Percentiles rank a stretch among this genome's conserved stretches.
Evolutionary conservation across 75 land plant species (phyloP).

Genomic region (Cunninghamia lanceolata): DNA sequence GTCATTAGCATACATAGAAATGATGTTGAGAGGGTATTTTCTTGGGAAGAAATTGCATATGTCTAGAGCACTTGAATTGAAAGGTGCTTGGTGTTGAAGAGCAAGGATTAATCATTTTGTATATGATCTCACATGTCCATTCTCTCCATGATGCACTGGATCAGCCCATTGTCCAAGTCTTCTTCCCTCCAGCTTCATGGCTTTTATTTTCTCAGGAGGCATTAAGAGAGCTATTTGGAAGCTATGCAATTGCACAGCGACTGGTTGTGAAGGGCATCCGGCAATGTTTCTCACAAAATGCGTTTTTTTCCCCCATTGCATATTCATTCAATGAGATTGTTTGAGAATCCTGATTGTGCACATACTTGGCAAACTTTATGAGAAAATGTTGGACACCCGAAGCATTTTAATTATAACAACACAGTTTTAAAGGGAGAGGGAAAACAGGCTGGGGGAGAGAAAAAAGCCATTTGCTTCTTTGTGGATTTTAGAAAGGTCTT

Average conservation of each 20-base stretch:
- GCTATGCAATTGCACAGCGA: not conserved
- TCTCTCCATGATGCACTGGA: not conserved
- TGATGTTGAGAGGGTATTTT: too few species aligned
- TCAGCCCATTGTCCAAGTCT: not conserved
- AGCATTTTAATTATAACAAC: not conserved
- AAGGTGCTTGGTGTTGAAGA: too few species aligned
- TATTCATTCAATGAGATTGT: not conserved
- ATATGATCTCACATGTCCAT: not conserved
- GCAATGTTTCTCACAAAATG: not conserved
- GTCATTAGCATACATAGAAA: too few species aligned
- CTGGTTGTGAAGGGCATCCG: not conserved
- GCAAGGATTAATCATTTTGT: not conserved
- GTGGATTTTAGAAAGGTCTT: not conserved
- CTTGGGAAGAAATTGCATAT: too few species aligned
- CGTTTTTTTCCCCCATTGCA: not conserved
- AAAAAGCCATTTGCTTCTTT: not conserved
- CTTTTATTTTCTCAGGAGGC: not conserved
- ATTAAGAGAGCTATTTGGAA: not conserved
- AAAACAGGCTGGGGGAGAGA: too few species aligned
- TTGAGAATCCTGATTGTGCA: not conserved
- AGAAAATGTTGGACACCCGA: too few species aligned
- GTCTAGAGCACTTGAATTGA: too few species aligned
- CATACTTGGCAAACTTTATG: not conserved
- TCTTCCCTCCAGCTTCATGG: not conserved
- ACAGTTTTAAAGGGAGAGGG: not conserved